Conservation (phyloP, 495 filamentous ascomycete species). For the Bacidia rubella region DNA sequence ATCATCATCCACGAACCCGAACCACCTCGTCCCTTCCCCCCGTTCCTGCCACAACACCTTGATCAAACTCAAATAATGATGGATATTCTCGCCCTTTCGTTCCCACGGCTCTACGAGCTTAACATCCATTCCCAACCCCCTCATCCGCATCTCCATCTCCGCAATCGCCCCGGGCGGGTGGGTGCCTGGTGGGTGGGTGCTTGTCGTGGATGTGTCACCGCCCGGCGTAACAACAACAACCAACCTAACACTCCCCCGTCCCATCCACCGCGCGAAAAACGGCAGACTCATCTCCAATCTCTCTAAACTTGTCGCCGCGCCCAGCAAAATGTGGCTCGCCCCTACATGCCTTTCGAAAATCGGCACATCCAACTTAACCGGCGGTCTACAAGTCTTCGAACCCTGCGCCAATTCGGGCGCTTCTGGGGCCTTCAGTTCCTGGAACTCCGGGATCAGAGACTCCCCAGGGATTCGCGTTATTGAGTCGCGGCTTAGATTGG, state of each 20-base stretch:
- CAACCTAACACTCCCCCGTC: constrained; percentile 39
- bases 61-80: constrained; percentile 48
- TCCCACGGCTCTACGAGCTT: constrained; percentile 35
- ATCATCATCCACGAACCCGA: constrained; percentile 54
- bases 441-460: constrained; percentile 20
- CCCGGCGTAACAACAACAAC: constrained; percentile 40
- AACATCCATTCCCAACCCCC: constrained; percentile 34
- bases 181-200: too few species aligned
- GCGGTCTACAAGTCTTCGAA: constrained; percentile 16
- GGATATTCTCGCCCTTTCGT: constrained; percentile 28
- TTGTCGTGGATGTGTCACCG: constrained; percentile 19
- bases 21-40: constrained; percentile 40
- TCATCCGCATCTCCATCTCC: constrained; percentile 27
- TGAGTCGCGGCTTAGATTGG: constrained; percentile 11
- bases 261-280: constrained; percentile 48
- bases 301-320: constrained; percentile 43
- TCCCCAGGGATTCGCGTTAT: constrained; percentile 20
- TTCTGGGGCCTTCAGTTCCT: constrained; percentile 14
- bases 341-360: constrained; percentile 23
- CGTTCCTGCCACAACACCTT: constrained; percentile 33
- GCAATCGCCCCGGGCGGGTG: constrained; percentile 1
- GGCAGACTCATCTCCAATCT: constrained; percentile 42
- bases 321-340: constrained; percentile 43
- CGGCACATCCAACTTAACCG: constrained; percentile 26
- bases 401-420: neutral